A percentile compares a stretch with the other conserved stretches of the same genome.
Evolutionary conservation across 2,329 filamentous ascomycete species (phyloP).

Genomic region (Cytospora piceicola): DNA sequence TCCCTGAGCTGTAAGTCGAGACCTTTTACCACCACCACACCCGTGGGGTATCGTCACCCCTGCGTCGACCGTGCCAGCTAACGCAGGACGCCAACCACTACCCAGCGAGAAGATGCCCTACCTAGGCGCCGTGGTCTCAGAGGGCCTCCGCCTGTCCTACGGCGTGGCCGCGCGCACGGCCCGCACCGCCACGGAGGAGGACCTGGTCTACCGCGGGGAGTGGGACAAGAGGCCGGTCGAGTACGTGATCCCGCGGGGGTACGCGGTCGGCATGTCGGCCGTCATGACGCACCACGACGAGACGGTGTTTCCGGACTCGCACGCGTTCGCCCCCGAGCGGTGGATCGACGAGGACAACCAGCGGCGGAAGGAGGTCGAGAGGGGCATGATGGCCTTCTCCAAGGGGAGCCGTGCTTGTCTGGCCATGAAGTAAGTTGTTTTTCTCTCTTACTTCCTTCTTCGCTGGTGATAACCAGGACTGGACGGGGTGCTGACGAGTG

Average conservation of each 20-base stretch:
- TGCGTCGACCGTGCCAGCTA: too few relatives aligned
- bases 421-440: conserved; percentile 21
- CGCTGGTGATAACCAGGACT: not conserved
- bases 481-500: not conserved
- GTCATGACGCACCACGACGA: conserved; percentile 31
- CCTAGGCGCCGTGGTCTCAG: conserved; percentile 24
- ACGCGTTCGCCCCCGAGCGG: conserved; percentile 32
- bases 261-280: conserved; percentile 30
- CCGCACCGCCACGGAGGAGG: conserved; percentile 31
- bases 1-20: conserved; percentile 16
- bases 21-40: too few relatives aligned
- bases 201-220: conserved; percentile 28
- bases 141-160: conserved; percentile 26
- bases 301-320: conserved; percentile 28
- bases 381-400: conserved; percentile 15
- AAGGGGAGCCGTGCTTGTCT: conserved; percentile 19
- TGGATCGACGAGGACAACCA: conserved; percentile 30
- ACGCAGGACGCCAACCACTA: not conserved
- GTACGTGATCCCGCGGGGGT: conserved; percentile 32
- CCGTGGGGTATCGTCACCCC: too few relatives aligned
- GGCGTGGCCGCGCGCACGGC: conserved; percentile 30
- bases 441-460: not conserved
- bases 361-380: conserved; percentile 23
- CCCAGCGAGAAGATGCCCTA: conserved; percentile 21
- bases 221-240: conserved; percentile 28